Evolutionary conservation across 495 filamentous ascomycete genomes (phyloP), one percentile per base, ranked within the genome.

Genomic region (Neurospora sp.): DNA sequence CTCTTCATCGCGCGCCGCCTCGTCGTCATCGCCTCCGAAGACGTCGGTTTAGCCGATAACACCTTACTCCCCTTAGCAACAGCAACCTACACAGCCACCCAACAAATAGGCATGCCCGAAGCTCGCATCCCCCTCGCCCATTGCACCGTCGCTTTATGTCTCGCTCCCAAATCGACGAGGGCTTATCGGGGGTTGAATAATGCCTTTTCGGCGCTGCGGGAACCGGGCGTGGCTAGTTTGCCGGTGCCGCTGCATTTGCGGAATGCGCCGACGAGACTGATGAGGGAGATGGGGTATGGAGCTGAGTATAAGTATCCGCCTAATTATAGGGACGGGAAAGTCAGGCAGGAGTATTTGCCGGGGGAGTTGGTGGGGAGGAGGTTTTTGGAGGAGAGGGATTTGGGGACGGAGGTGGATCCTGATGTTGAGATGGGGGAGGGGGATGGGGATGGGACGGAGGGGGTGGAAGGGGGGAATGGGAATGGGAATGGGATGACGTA

Each of bases 281-380:
- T 99, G 96, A 92, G 93, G 76, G 95, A 98, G 78, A 82, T 98
- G 69, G 94, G 93, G 2, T 94, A 93, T 76, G 96, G 96, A 11
- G 90, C 86, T 70, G 93, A 92, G 80, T 99, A 99, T 80, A 99
- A 99, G 79, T 99, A 99, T 81, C 96, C 96, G 77, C 96, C 96
- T 1, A 91, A 94, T 76, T 99, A 93, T 78, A 82, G 85, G 76
- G 89, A 94, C 74, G 96, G 96, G n/a, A 88, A 84, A 77, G 94
- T 98, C 20, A 86, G 85, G 76, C 96, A 99, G 82, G 92, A 96
- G 69, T 99, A 99, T 83, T 80, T 99, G 18, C 96, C 96, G 0
- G 90, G 92, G 71, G 85, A 86, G 73, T 79, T 99, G 37, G 80
- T 80, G 41, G 92, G 88, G 6, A 85, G 90, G 44, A 84, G 76